Evolutionary conservation across 2,329 filamentous ascomycete genomes (phyloP), one percentile per base, ranked within the genome.

Genomic region (Colletotrichum incanum): DNA sequence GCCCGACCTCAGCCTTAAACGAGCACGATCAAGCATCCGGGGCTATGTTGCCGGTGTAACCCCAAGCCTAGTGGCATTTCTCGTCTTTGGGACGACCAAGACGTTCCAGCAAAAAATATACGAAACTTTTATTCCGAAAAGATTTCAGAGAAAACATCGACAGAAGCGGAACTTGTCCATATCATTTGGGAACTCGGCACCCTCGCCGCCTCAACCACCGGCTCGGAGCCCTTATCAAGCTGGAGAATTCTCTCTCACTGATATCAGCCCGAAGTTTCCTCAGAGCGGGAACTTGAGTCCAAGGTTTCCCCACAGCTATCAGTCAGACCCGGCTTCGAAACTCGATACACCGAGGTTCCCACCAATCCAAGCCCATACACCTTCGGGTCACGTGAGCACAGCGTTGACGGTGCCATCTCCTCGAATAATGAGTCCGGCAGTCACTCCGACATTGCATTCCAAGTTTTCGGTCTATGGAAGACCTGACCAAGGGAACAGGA

Each of bases 1-100:
- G 8, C 70, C 83, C 1, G 78, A 86, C 63, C 74, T 84, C n/a
- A 81, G 78, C 50, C 55, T 65, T 5, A 71, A 62, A 47, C 71
- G 76, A 52, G 74, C 74, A 28, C 73, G 43, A 7, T 47, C 58
- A 0, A 75, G 75, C 26, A 71, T 77, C 14, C 28, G 74, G 4
- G 64, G 74, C 23, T 80, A 78, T 47, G 65, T 79, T 2, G 74
- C 78, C 3, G 78, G 77, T 2, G 76, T 78, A 2, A 73, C 76
- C 0, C 73, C 76, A 8, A 75, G 76, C 50, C 64, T 77, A 7
- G 67, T 77, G 16, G 73, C 73, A 5, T 77, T 78, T 31, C 60
- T 78, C 28, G 75, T 77, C 7, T 78, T 78, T 23, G 77, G 77
- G 23, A 78, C 77, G 3, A 78, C 77, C 20, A 76, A 75, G 49